Conservation (phyloP, 805 yeast species). For the Suhomyces prunicola region DNA sequence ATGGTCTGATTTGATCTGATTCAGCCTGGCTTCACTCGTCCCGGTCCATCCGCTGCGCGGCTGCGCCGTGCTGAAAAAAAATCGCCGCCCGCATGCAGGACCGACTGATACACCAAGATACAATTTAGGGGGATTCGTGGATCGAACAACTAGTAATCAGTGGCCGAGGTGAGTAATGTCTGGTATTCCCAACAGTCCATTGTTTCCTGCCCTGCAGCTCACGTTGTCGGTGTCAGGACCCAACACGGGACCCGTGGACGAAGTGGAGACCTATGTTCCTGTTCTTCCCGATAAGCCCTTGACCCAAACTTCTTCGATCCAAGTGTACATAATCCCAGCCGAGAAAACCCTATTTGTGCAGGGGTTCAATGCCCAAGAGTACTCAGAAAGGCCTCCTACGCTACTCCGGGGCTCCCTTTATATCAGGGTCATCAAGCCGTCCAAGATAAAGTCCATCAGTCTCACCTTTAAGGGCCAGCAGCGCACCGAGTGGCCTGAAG, state of each 20-base stretch:
- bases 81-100: background rate
- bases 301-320: constrained; percentile 61
- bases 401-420: constrained; percentile 77
- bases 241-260: constrained; percentile 3
- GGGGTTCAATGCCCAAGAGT: constrained; percentile 72
- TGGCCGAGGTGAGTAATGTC: background rate
- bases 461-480: constrained; percentile 65
- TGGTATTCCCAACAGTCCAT: constrained; percentile 16
- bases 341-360: constrained; percentile 79
- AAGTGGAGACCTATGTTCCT: constrained; percentile 24
- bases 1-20: background rate
- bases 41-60: background rate
- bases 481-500: constrained; percentile 96
- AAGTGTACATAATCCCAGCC: constrained; percentile 69
- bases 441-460: constrained; percentile 62
- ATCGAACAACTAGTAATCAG: background rate
- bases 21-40: background rate
- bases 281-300: constrained; percentile 55
- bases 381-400: constrained; percentile 66
- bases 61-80: background rate
- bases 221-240: constrained; percentile 7
- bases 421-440: constrained; percentile 65
- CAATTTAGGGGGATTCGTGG: background rate
- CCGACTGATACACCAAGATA: background rate
- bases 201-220: constrained; percentile 22